Base-by-base conservation (phyloP, 176 grass and related monocot genomes). In the Oryza longistaminata region DNA sequence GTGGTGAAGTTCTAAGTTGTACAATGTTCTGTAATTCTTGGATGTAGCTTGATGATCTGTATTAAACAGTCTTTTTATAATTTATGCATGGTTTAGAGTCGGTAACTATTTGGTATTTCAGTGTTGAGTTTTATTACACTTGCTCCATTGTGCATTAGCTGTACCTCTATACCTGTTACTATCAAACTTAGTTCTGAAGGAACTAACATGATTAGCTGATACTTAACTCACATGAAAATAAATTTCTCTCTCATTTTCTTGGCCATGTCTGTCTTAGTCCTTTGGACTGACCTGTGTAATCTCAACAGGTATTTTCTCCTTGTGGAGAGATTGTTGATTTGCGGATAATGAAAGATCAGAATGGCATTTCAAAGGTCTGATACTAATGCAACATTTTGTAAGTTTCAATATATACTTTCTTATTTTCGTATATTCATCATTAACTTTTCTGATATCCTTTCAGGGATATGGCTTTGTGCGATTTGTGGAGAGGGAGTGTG, bases 401-500 rank as follows among this genome's bases (percentile, higher is more conserved):
- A 11, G 21, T 70, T 58, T 22, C 76, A 48, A 65, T 77, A 27
- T 12, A 60, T 94, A 34, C 11, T 79, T 85, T 67, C 11, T 52
- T 34, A 73, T 11, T 76, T 77, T 65, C 39, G 26, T 17, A 40
- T 12, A 15, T 73, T 25, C 21, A 67, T 11, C 37, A 16, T 37
- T 79, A 76, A 69, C 26, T 49, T 86, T 71, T 74, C 11, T 50
- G n/a, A 86, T 73, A 50, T 77, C 11, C 46, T 85, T 53, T 81
- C 75, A 97, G 94, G 94, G 94, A 84, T 97, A 88, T 85, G 92
- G 91, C 52, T 97, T 97, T 75, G 94, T 97, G 22, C 27, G 94
- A 53, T 97, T 92, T 85, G 44, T 71, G 58, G 73, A 88, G 73
- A 94, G 85, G 81, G 91, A 92, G 52, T 78, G 88, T 21, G 91